These are phyloP conservation scores for Trichophyton schoenleinii DNA, from an alignment of 2,329 filamentous ascomycete species.

Conservation along the genomic window DNA sequence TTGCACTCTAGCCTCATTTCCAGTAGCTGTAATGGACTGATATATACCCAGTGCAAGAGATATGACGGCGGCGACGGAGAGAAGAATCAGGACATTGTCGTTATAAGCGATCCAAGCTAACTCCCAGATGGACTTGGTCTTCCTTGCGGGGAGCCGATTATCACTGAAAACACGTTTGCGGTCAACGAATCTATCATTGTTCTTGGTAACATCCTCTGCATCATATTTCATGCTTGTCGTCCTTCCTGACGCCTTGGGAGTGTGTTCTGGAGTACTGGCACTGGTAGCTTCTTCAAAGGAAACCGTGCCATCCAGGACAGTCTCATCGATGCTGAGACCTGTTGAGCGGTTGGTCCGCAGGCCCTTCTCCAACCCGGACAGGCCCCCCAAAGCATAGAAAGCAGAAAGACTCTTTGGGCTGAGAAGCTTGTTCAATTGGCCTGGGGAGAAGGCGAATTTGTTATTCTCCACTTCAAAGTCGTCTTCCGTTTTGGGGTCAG, in stretches of 20 bases:
- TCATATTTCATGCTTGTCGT: slow-evolving; percentile 13
- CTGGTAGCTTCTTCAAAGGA: slow-evolving; percentile 52
- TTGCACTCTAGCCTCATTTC: slow-evolving; percentile 40
- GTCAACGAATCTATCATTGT: slow-evolving; percentile 41
- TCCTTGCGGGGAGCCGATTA: slow-evolving; percentile 56
- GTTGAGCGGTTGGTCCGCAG: slow-evolving; percentile 51
- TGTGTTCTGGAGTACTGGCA: slow-evolving; percentile 9
- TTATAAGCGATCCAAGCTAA: slow-evolving; percentile 72
- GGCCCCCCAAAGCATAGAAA: slow-evolving; percentile 62
- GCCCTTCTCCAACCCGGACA: slow-evolving; percentile 61
- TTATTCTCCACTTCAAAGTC: slow-evolving; percentile 57
- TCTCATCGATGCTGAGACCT: slow-evolving; percentile 61
- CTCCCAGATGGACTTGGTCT: slow-evolving; percentile 55
- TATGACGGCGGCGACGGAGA: slow-evolving; percentile 59
- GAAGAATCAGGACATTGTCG: slow-evolving; percentile 63
- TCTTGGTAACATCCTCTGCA: slow-evolving; percentile 10
- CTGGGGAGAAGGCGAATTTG: slow-evolving; percentile 60
- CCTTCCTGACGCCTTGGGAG: slow-evolving; percentile 13
- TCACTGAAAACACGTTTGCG: slow-evolving; percentile 58
- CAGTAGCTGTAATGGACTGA: slow-evolving; percentile 51
- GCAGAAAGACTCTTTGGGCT: slow-evolving; percentile 68
- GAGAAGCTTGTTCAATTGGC: slow-evolving; percentile 61
- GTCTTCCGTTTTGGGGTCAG: slow-evolving; percentile 58
- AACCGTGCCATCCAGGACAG: slow-evolving; percentile 48
- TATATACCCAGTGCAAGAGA: slow-evolving; percentile 65